Conservation (phyloP, 495 filamentous ascomycete species). For the Evansstolkia leycettana region DNA sequence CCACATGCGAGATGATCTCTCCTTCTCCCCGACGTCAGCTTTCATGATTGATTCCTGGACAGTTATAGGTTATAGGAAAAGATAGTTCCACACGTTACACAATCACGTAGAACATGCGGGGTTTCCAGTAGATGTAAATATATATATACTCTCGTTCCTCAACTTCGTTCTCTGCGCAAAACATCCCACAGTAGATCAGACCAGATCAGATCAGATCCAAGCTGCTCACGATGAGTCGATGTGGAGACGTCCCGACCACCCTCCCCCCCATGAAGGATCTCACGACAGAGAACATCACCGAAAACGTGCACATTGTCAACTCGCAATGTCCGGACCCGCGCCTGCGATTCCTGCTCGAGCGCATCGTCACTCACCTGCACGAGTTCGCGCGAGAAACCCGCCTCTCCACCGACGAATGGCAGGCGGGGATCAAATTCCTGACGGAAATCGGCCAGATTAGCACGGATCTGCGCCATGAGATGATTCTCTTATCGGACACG, state of each 20-base stretch:
- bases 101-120: no score
- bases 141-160: no score
- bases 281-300: conserved; percentile 60
- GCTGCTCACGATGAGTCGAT: no score
- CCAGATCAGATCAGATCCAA: no score
- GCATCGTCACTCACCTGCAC: conserved; percentile 54
- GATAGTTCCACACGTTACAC: no score
- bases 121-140: no score
- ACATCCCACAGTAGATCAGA: no score
- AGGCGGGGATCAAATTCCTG: conserved; percentile 46
- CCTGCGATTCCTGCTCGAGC: conserved; percentile 48
- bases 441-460: conserved; percentile 51
- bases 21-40: no score
- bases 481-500: conserved; percentile 73
- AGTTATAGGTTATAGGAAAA: no score
- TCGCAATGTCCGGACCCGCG: conserved; percentile 44
- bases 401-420: conserved; percentile 60
- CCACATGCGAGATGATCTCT: no score
- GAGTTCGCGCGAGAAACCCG: conserved; percentile 59
- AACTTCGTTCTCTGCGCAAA: no score
- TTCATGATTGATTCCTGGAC: no score
- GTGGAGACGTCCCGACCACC: background rate
- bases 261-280: conserved; percentile 46
- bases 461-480: conserved; percentile 58
- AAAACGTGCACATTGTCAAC: conserved; percentile 52